A percentile compares a stretch with the other conserved stretches of the same genome.
Conservation (phyloP, 2,329 filamentous ascomycete species). For the Ascochyta koolunga region DNA sequence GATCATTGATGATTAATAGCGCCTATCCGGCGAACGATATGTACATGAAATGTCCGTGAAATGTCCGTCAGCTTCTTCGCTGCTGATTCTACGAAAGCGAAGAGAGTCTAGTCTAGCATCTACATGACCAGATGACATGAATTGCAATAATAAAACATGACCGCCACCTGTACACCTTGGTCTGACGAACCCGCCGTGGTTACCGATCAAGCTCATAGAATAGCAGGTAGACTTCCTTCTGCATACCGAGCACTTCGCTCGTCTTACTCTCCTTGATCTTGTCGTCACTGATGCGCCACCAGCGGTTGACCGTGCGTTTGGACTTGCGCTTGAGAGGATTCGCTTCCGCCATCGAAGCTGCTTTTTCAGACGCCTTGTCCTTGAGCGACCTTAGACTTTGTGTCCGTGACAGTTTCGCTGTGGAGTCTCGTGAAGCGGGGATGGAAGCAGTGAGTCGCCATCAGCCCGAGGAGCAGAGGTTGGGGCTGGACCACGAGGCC, state of each 20-base stretch:
- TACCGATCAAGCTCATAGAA: slow-evolving; percentile 84
- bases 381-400: slow-evolving; percentile 39
- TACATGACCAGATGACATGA: background rate
- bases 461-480: slow-evolving; percentile 43
- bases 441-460: slow-evolving; percentile 26
- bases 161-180: background rate
- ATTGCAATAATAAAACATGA: background rate
- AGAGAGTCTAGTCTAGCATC: slow-evolving; percentile 8
- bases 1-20: slow-evolving; percentile 28
- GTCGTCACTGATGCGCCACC: slow-evolving; percentile 98
- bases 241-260: slow-evolving; percentile 87
- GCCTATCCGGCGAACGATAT: background rate
- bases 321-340: slow-evolving; percentile 58
- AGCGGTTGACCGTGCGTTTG: slow-evolving; percentile 71
- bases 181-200: background rate
- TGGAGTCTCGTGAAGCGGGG: slow-evolving; percentile 23
- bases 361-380: slow-evolving; percentile 39
- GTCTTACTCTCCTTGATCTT: slow-evolving; percentile 96
- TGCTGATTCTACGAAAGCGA: slow-evolving; percentile 1
- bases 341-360: slow-evolving; percentile 53
- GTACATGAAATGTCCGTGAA: background rate
- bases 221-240: slow-evolving; percentile 91
- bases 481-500: slow-evolving; percentile 32
- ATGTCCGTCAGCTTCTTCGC: background rate
- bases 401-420: slow-evolving; percentile 30